Base-by-base conservation (phyloP, 164 flowering plant genomes). In the Amborella trichopoda region DNA sequence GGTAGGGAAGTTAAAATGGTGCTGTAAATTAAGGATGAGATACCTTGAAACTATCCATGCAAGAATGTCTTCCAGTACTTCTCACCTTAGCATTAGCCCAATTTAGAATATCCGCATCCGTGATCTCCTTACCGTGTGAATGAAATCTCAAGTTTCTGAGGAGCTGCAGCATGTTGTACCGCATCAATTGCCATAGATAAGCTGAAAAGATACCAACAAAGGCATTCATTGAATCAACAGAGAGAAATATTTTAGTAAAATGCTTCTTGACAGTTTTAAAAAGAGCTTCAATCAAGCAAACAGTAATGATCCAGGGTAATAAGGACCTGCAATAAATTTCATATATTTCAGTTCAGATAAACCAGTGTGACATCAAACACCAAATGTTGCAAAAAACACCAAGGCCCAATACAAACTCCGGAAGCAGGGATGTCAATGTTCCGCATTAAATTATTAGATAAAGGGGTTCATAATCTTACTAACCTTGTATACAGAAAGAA, bases 161-260 rank as follows among this genome's bases (percentile, higher is more conserved):
- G 41, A 89, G 93, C 58, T 89, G 95, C 48, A 89, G 87, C 64
- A 85, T 75, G 67, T 77, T 78, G 65, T n/a, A 76, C 50, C 97
- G 75, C 97, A 88, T 88, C 68, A 88, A 62, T 54, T 88, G 97
- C 97, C 97, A 88, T 56, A 88, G 52, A 54, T 56, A 88, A 48
- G 97, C 97, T 88, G 86, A 52, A 45, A 27, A 45, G 59, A 46
- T 14, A 13, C 45, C 26, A 23, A 44, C 33, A 13, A 42, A 38
- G 20, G 16, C n/a, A 38, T 16, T 16, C 16, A 16, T 1, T 38
- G 21, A 38, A 38, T n/a, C 11, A 38, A n/a, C n/a, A n/a, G n/a
- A n/a, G n/a, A n/a, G n/a, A n/a, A n/a, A n/a, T n/a, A n/a, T n/a
- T n/a, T n/a, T n/a, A n/a, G n/a, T n/a, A n/a, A n/a, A n/a, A n/a